These are phyloP conservation scores for Penstemon eatonii DNA, from an alignment of 257 asterid species.

Conservation along the genomic window DNA sequence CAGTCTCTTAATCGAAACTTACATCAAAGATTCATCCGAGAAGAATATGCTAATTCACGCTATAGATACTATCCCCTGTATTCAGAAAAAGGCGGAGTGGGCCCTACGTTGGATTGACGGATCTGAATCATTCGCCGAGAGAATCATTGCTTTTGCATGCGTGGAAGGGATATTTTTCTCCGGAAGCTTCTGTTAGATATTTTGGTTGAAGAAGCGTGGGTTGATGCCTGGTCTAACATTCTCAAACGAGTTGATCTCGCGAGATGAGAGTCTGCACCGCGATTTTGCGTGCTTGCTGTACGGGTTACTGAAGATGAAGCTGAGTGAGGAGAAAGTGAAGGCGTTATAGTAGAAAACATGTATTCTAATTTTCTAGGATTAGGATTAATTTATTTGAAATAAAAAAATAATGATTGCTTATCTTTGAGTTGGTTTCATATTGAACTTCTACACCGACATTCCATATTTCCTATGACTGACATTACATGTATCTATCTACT, in stretches of 20 bases:
- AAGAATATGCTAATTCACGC: constrained; percentile 67
- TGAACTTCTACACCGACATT: too few species aligned
- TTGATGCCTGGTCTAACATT: constrained; percentile 85
- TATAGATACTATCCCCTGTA: constrained; percentile 77
- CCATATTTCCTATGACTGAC: too few species aligned
- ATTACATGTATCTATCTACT: too few species aligned
- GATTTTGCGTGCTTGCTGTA: constrained; percentile 90
- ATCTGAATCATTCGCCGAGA: constrained; percentile 73
- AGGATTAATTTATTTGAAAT: too few species aligned
- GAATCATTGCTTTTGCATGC: constrained; percentile 80
- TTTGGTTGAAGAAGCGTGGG: constrained; percentile 90
- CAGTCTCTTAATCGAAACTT: constrained; percentile 71
- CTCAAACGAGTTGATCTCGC: constrained; percentile 78
- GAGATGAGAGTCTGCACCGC: constrained; percentile 90
- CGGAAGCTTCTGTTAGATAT: constrained; percentile 85
- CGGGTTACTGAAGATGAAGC: constrained; percentile 58
- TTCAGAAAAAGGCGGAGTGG: constrained; percentile 82
- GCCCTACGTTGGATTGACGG: constrained; percentile 95
- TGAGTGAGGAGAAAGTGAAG: constrained; percentile 70
- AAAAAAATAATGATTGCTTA: too few species aligned
- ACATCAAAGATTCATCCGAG: constrained; percentile 73
- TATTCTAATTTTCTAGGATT: too few species aligned
- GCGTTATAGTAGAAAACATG: too few species aligned
- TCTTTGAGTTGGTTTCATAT: too few species aligned
- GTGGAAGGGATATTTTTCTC: constrained; percentile 93